Evolutionary conservation across 176 grass and related monocot species (phyloP).

Genomic region (Zoysia japonica): DNA sequence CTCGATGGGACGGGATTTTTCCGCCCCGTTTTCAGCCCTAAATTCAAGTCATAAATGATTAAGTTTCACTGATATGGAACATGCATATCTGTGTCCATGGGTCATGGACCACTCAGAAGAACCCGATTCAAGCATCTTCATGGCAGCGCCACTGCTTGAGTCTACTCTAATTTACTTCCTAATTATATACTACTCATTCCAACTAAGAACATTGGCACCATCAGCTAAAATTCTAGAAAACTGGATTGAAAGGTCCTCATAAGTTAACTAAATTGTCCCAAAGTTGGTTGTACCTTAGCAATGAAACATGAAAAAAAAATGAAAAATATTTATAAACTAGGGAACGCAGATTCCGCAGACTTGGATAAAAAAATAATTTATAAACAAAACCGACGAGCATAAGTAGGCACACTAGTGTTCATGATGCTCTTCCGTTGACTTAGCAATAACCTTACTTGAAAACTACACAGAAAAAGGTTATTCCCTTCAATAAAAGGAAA

Average conservation of each 20-base stretch:
- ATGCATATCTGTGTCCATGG: neutral
- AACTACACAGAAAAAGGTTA: too few species aligned
- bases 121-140: neutral
- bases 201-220: slow-evolving; percentile 22
- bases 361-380: neutral
- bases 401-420: neutral
- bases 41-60: neutral
- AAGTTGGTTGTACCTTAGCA: neutral
- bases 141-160: neutral
- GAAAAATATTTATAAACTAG: neutral
- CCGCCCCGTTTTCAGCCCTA: too few species aligned
- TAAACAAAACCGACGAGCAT: slow-evolving; percentile 1
- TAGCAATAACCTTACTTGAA: neutral
- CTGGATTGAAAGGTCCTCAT: neutral
- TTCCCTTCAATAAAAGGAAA: too few species aligned
- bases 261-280: neutral
- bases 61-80: neutral
- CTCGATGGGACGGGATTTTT: too few species aligned
- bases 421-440: slow-evolving; percentile 37
- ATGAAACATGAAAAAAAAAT: slow-evolving; percentile 1
- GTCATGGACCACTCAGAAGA: neutral
- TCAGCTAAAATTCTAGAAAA: neutral
- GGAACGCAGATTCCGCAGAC: slow-evolving; percentile 9
- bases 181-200: neutral
- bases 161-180: neutral